phyloP scores from a whole-genome alignment of 73 alveolate species.

The Uronychia binucleata region DNA sequence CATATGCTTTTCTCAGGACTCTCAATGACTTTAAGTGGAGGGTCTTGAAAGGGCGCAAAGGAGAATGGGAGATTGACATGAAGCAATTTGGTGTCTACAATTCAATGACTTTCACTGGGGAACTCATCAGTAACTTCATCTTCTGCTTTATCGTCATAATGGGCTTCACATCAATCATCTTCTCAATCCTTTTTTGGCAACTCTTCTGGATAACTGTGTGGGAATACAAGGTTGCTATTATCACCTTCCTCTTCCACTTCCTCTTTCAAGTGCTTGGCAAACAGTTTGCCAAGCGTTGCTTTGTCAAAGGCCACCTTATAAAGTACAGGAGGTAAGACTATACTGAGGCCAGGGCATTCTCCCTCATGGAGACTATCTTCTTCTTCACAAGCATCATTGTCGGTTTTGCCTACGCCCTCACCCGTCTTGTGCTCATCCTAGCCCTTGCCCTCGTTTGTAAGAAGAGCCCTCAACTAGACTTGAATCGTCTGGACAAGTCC shows the following conservation, averaged over 20 bases:
- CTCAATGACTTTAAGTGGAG: constrained; percentile 4
- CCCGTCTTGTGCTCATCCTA: background rate
- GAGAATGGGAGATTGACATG: constrained; percentile 2
- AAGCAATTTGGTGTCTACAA: background rate
- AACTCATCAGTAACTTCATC: constrained; percentile 15
- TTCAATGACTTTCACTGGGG: constrained; percentile 22
- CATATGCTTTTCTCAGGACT: background rate
- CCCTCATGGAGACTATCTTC: constrained; percentile 3
- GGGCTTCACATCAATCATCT: background rate
- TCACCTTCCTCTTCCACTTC: background rate
- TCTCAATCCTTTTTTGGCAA: constrained; percentile 14
- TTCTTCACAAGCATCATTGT: constrained; percentile 16
- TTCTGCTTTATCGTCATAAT: constrained; percentile 7
- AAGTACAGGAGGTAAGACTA: constrained; percentile 1
- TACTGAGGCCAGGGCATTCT: background rate
- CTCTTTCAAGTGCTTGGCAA: background rate
- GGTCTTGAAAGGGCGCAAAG: constrained; percentile 11
- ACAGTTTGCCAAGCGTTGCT: background rate
- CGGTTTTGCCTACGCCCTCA: constrained; percentile 14
- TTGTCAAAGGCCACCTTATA: constrained; percentile 1
- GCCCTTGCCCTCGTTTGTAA: background rate
- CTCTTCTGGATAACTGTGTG: constrained; percentile 9
- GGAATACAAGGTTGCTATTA: background rate
- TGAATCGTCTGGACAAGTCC: constrained; percentile 8
- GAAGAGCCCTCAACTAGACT: background rate